Evolutionary conservation across 2,329 filamentous ascomycete genomes (phyloP).

Genomic region (Verticillium alfalfae): DNA sequence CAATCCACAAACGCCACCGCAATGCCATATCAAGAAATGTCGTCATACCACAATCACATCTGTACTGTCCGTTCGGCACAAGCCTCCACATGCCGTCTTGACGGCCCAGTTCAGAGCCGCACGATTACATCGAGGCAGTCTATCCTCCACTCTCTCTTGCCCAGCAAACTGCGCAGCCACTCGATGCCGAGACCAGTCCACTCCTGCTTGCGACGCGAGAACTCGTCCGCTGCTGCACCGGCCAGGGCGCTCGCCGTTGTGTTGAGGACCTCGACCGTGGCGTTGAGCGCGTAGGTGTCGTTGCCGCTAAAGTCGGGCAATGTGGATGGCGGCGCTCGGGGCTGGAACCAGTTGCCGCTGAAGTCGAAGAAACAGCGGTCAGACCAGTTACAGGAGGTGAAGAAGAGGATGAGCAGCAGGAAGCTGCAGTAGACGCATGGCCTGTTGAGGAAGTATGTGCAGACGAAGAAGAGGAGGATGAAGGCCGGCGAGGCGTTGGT

Average conservation of each 20-base stretch:
- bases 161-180: slow-evolving; percentile 78
- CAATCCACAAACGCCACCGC: background rate
- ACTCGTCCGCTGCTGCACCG: slow-evolving; percentile 60
- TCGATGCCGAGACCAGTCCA: slow-evolving; percentile 77
- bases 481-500: slow-evolving; percentile 81
- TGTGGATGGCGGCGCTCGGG: slow-evolving; percentile 47
- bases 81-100: background rate
- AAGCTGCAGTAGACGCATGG: slow-evolving; percentile 98
- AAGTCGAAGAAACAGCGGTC: slow-evolving; percentile 93
- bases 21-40: background rate
- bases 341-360: slow-evolving; percentile 85
- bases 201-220: slow-evolving; percentile 50
- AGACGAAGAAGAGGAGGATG: slow-evolving; percentile 83
- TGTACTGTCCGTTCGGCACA: background rate
- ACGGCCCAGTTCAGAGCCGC: slow-evolving; percentile 47
- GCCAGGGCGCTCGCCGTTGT: slow-evolving; percentile 65
- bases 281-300: slow-evolving; percentile 32
- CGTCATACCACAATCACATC: background rate
- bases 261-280: slow-evolving; percentile 55
- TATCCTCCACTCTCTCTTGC: slow-evolving; percentile 81
- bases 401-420: slow-evolving; percentile 89
- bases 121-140: slow-evolving; percentile 89
- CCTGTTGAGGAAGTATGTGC: slow-evolving; percentile 92
- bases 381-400: slow-evolving; percentile 85
- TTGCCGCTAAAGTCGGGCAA: slow-evolving; percentile 18